phyloP scores from a whole-genome alignment of 2,329 filamentous ascomycete species.

The Parafenestella ontariensis region DNA sequence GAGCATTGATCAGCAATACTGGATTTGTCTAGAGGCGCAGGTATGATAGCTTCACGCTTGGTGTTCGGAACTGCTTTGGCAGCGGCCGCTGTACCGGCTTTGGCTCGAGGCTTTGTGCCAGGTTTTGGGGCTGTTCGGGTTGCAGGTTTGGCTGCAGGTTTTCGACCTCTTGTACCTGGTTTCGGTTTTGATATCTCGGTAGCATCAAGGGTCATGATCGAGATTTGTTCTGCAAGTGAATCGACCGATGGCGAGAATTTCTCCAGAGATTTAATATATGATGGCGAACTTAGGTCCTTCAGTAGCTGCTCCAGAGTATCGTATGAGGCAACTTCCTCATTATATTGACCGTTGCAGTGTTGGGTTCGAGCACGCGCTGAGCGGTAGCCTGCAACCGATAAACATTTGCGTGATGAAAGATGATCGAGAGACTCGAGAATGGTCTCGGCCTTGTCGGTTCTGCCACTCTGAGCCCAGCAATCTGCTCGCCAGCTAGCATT shows the following conservation, averaged over 20 bases:
- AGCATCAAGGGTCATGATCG: constrained; percentile 48
- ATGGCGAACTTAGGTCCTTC: constrained; percentile 47
- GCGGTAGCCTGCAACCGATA: constrained; percentile 61
- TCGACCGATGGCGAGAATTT: constrained; percentile 38
- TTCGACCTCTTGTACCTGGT: constrained; percentile 28
- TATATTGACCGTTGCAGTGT: constrained; percentile 55
- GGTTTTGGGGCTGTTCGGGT: constrained; percentile 18
- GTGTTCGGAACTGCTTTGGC: constrained; percentile 23
- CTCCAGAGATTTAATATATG: constrained; percentile 38
- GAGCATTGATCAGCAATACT: constrained; percentile 46
- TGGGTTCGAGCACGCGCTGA: constrained; percentile 59
- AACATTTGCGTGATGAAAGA: constrained; percentile 49
- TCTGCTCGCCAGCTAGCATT: constrained; percentile 55
- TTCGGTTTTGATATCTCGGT: constrained; percentile 16
- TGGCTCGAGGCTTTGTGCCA: constrained; percentile 21
- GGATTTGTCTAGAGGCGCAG: constrained; percentile 6
- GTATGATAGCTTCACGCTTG: constrained; percentile 12
- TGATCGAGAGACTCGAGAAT: constrained; percentile 62
- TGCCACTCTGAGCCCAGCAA: constrained; percentile 59
- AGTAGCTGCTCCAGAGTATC: constrained; percentile 57
- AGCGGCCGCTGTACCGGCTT: constrained; percentile 15
- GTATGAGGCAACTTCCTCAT: constrained; percentile 59
- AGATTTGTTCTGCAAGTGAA: constrained; percentile 52
- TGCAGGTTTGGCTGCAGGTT: constrained; percentile 25
- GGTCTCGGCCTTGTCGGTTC: constrained; percentile 56